Evolutionary conservation across 805 yeast genomes (phyloP).

Genomic region (Candida namnaoensis): DNA sequence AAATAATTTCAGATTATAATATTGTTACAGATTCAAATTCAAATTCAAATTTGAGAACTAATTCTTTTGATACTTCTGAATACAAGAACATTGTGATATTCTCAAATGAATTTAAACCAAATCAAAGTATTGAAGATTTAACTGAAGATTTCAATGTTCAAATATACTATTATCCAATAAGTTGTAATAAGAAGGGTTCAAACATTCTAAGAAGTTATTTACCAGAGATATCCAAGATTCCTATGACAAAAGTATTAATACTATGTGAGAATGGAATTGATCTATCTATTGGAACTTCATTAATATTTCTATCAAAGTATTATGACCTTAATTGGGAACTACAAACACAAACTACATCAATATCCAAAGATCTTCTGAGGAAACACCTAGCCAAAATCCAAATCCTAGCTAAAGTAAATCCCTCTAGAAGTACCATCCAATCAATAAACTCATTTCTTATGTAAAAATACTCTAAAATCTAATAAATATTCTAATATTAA

Average conservation of each 20-base stretch:
- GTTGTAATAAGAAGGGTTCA: constrained; percentile 56
- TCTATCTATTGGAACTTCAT: constrained; percentile 50
- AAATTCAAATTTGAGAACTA: constrained; percentile 60
- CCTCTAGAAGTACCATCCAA: constrained; percentile 71
- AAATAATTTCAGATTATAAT: constrained; percentile 7
- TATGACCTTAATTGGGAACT: constrained; percentile 34
- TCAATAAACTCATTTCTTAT: constrained; percentile 55
- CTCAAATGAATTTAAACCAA: constrained; percentile 1
- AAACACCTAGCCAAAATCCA: constrained; percentile 45
- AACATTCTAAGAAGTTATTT: constrained; percentile 44
- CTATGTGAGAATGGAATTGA: constrained; percentile 63
- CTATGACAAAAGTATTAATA: constrained; percentile 23
- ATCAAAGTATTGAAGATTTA: neutral
- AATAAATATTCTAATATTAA: neutral
- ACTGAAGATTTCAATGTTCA: neutral
- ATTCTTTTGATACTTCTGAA: constrained; percentile 18
- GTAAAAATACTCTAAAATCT: constrained; percentile 20
- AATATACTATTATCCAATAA: constrained; percentile 13
- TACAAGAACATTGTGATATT: constrained; percentile 1
- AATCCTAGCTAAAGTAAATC: constrained; percentile 47
- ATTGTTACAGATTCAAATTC: constrained; percentile 39
- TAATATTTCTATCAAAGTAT: constrained; percentile 39
- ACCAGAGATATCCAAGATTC: constrained; percentile 28
- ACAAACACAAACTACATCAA: constrained; percentile 5
- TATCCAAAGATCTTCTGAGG: constrained; percentile 44